Conservation (phyloP, 345 rosid genomes). For the Iberis pinnata region DNA sequence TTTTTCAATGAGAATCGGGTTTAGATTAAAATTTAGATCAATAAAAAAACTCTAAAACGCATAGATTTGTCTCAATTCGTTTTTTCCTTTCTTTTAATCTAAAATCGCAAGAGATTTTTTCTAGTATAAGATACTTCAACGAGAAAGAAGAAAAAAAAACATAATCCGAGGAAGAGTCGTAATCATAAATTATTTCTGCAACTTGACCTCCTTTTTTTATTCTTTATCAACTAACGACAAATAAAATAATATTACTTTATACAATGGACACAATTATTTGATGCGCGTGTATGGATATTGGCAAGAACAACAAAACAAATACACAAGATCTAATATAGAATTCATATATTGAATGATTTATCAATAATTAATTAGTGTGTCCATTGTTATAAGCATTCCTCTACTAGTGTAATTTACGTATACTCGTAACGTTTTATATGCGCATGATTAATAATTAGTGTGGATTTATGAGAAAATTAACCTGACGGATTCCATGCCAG, state of each 20-base stretch:
- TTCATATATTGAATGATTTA: neutral
- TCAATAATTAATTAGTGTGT: neutral
- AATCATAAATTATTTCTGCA: constrained; percentile 16
- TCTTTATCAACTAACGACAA: constrained; percentile 10
- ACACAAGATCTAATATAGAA: constrained; percentile 1
- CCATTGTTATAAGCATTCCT: too few species aligned
- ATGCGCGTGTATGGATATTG: neutral
- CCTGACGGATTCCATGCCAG: constrained; percentile 97
- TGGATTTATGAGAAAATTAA: neutral
- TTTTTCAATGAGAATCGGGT: too few species aligned
- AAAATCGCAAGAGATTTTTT: too few species aligned
- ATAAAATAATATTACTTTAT: neutral
- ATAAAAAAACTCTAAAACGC: too few species aligned
- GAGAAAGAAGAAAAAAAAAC: too few species aligned
- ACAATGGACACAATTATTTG: neutral
- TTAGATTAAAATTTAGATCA: too few species aligned
- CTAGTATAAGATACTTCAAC: too few species aligned
- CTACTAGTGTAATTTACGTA: too few species aligned
- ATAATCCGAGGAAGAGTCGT: constrained; percentile 6
- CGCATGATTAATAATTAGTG: too few species aligned
- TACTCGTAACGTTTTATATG: too few species aligned
- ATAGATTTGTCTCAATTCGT: too few species aligned
- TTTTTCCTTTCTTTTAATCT: too few species aligned
- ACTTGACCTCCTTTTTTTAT: constrained; percentile 5
- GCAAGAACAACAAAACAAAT: neutral